A percentile compares a stretch with the other conserved stretches of the same genome.
Evolutionary conservation across 75 land plant genomes (phyloP).

Genomic region (Pseudotsuga menziesii): DNA sequence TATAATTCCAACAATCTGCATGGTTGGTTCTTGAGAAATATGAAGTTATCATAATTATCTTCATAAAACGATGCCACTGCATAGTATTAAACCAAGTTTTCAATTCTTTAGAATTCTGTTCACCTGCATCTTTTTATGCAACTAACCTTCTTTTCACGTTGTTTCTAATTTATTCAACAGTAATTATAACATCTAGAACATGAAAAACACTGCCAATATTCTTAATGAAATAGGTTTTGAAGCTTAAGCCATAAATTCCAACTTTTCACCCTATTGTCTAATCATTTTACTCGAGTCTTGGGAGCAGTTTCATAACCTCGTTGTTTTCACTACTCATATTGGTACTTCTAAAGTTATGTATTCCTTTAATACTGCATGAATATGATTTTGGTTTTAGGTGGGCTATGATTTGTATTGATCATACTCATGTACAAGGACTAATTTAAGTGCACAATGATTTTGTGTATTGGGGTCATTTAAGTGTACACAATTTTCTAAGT

Average conservation of each 20-base stretch:
- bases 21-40: constrained; percentile 66
- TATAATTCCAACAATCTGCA: constrained; percentile 74
- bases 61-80: constrained; percentile 96
- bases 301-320: not conserved
- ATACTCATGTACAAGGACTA: no score
- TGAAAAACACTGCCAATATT: not conserved
- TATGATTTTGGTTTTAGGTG: not conserved
- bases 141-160: not conserved
- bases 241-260: not conserved
- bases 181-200: not conserved
- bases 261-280: not conserved
- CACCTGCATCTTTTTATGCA: not conserved
- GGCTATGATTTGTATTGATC: no score
- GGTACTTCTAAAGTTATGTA: not conserved
- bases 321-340: not conserved
- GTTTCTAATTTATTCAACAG: not conserved
- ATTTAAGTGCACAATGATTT: no score
- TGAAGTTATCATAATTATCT: constrained; percentile 87
- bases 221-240: not conserved
- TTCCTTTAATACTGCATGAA: not conserved
- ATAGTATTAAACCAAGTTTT: constrained; percentile 6
- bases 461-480: no score
- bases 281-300: not conserved
- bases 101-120: not conserved
- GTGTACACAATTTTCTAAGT: no score